These are phyloP conservation scores for Termitomyces sp. DNA, from an alignment of 768 basidiomycete species.

Conservation along the genomic window DNA sequence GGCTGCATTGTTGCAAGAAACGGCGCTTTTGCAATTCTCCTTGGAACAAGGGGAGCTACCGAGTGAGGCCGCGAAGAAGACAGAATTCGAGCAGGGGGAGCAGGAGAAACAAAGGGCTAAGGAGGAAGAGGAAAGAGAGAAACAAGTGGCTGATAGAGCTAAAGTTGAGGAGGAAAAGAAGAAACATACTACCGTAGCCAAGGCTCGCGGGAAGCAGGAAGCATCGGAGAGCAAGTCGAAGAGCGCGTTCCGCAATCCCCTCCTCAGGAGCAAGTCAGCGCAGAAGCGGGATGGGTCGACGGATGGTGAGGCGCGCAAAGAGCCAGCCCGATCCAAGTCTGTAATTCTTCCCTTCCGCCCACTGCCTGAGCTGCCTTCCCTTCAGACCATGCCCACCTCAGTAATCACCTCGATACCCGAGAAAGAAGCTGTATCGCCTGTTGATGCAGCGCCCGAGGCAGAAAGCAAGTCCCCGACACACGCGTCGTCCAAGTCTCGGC, in stretches of 20 bases:
- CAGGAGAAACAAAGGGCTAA: constrained; percentile 10
- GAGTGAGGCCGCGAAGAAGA: constrained; percentile 23
- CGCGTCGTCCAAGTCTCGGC: constrained; percentile 49
- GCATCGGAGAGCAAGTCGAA: constrained; percentile 17
- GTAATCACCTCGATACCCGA: not conserved
- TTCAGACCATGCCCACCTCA: not conserved
- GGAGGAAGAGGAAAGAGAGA: constrained; percentile 13
- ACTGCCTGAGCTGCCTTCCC: not conserved
- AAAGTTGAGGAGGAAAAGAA: constrained; percentile 23
- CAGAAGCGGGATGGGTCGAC: constrained; percentile 8
- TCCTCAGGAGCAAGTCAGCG: constrained; percentile 11
- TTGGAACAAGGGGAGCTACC: constrained; percentile 48
- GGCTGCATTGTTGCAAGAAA: constrained; percentile 50
- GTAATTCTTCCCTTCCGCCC: constrained; percentile 9
- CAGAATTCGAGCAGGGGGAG: constrained; percentile 8
- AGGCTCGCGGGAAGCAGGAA: constrained; percentile 20
- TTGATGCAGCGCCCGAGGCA: not conserved
- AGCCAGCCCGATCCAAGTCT: constrained; percentile 8
- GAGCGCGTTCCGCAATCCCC: constrained; percentile 11
- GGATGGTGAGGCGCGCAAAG: constrained; percentile 1
- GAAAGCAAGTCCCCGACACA: constrained; percentile 23
- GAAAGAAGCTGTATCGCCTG: constrained; percentile 2
- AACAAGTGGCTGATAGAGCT: constrained; percentile 4
- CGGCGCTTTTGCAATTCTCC: constrained; percentile 53
- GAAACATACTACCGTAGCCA: constrained; percentile 18